These are phyloP conservation scores for Dovyalis caffra DNA, from an alignment of 345 rosid species.

Conservation along the genomic window DNA sequence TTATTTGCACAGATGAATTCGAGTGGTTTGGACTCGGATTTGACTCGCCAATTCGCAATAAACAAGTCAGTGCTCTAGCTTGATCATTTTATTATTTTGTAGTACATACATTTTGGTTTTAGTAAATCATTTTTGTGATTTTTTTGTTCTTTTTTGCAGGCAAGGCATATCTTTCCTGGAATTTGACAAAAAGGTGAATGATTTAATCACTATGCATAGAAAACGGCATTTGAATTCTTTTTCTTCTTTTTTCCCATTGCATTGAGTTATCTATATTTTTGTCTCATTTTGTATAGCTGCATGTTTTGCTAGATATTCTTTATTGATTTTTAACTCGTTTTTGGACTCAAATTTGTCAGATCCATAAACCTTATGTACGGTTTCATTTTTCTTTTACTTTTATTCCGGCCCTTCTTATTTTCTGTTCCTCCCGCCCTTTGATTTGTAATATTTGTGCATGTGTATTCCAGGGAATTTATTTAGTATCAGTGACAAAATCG, in stretches of 20 bases:
- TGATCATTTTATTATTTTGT: background rate
- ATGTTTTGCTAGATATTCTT: background rate
- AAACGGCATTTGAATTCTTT: background rate
- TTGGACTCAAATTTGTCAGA: no score
- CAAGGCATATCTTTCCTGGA: constrained; percentile 65
- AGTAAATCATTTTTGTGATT: background rate
- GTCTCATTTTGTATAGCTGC: no score
- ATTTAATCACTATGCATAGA: background rate
- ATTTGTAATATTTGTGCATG: background rate
- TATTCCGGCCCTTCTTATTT: background rate
- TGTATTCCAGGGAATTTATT: constrained; percentile 71
- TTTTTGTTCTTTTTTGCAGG: constrained; percentile 36
- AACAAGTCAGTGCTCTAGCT: background rate
- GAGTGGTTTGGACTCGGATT: no score
- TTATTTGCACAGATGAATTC: background rate
- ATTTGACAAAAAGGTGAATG: constrained; percentile 75
- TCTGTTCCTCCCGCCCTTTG: no score
- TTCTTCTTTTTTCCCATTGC: no score
- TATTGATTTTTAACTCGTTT: background rate
- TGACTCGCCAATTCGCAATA: no score
- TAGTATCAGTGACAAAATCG: constrained; percentile 71
- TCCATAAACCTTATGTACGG: background rate
- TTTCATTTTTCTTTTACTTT: background rate
- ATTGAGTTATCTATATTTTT: no score
- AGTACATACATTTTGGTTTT: background rate